Base-by-base conservation (phyloP, 73 alveolate species). In the Paramecium primaurelia region DNA sequence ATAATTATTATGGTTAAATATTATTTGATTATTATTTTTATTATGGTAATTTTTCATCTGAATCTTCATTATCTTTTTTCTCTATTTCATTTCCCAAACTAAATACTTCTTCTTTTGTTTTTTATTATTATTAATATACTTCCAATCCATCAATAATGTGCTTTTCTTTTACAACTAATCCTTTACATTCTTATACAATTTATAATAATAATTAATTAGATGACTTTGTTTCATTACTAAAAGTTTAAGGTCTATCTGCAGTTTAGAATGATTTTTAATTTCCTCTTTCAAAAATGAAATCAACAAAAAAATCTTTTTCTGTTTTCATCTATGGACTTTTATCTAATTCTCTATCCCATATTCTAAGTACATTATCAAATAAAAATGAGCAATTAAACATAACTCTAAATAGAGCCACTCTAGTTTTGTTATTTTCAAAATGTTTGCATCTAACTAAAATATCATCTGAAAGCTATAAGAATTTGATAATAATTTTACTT, bases 271-370 rank as follows among this genome's bases (percentile, higher is more conserved):
- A 32, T 80, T 80, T 80, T 47, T 80, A 49, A 47, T 80, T 80
- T 44, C 91, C 91, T 45, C 91, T 80, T 49, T 80, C 91, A 47
- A 80, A 80, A 38, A 80, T 80, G 30, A 80, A 80, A 47, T 80
- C 91, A 49, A 80, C 58, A 49, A 80, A 80, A 80, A 80, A 80
- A 7, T 80, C 91, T 26, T 49, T 80, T 20, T 80, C 71, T 40
- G 58, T 44, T 45, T 80, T 80, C 71, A 80, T 44, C 25, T 18
- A 80, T 40, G 71, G 58, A 80, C 77, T 45, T 47, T 80, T 80
- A 42, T 80, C 91, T 26, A 80, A 45, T 20, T 80, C 91, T 47
- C 91, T 45, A 34, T 42, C 91, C 91, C 91, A 80, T 9, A 80
- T 40, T 80, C 91, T 42, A 18, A 32, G 16, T 1, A 80, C 77